Evolutionary conservation across 2,329 filamentous ascomycete species (phyloP), one percentile per base, ranked within the genome.

Genomic region (Paecilomyces formosus): DNA sequence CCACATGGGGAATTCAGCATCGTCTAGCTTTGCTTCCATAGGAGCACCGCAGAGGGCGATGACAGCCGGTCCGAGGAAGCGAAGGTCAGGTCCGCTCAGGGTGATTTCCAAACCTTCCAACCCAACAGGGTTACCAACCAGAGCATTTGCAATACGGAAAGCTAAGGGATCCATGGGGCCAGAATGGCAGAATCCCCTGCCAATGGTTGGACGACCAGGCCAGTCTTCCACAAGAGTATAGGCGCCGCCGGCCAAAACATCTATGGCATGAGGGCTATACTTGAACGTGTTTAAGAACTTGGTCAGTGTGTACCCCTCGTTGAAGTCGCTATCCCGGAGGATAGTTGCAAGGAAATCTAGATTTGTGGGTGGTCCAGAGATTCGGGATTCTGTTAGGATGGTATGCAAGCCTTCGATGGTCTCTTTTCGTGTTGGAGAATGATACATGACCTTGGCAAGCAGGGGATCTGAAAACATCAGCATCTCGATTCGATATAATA

Each of bases 101-200:
- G 85, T 87, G 26, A 86, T 82, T 63, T 88, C 85, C 0, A 88
- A 69, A 0, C 76, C 78, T 66, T 85, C 85, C 3, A 71, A 77
- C 0, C 75, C 77, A 0, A 74, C 66, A 0, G 76, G 63, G 56
- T 88, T 87, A 0, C 83, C 84, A 0, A 83, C 84, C 1, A 88
- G 74, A 21, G 81, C 72, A 61, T 88, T 88, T 1, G 82, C 84
- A 28, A 85, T 75, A 24, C 79, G 79, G 53, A 82, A 81, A 1
- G 82, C 78, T n/a, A 86, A 66, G 0, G 79, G 75, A 64, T 87
- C 85, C 84, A 87, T 86, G 0, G 85, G 83, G 0, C 85, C 85
- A 3, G 79, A 78, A 31, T 84, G 81, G 3, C 81, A 81, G 54
- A 87, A 82, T 6, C 84, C 85, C 64, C 80, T 79, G 1, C 83